Evolutionary conservation across 1,284 basidiomycete species (phyloP).

Genomic region (Paramarasmius palmivorus): DNA sequence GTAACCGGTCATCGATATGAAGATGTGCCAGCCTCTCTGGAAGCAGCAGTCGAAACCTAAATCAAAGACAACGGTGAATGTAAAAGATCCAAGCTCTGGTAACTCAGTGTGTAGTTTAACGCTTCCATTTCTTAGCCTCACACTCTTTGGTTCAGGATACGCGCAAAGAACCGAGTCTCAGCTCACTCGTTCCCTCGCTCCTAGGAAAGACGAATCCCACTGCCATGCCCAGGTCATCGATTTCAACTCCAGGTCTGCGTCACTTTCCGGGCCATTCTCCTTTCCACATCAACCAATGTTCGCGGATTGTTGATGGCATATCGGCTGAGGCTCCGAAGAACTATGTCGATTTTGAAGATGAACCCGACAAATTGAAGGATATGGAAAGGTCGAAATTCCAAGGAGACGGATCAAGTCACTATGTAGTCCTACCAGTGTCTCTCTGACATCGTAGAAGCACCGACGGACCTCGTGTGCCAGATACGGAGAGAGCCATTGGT

Average conservation of each 20-base stretch:
- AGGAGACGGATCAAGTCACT: slow-evolving; percentile 36
- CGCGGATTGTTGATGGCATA: slow-evolving; percentile 66
- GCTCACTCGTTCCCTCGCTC: neutral
- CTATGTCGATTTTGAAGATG: slow-evolving; percentile 77
- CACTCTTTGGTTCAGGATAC: too few species aligned
- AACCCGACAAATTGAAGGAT: slow-evolving; percentile 70
- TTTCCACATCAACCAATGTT: slow-evolving; percentile 41
- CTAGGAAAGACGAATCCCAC: slow-evolving; percentile 1
- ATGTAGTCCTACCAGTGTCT: neutral
- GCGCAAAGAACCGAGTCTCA: too few species aligned
- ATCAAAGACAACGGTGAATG: too few species aligned
- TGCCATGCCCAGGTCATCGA: slow-evolving; percentile 6
- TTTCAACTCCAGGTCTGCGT: slow-evolving; percentile 34
- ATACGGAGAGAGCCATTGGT: too few species aligned
- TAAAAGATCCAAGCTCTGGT: too few species aligned
- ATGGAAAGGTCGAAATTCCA: slow-evolving; percentile 52
- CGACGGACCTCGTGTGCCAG: too few species aligned
- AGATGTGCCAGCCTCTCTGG: too few species aligned
- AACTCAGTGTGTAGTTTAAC: too few species aligned
- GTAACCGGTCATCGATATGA: too few species aligned
- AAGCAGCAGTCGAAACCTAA: too few species aligned
- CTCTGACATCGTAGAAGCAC: too few species aligned
- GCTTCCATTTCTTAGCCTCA: too few species aligned
- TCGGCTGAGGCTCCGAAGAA: slow-evolving; percentile 71
- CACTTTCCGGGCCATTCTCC: slow-evolving; percentile 32